A percentile compares a stretch with the other conserved stretches of the same genome.
Conservation (phyloP, 805 yeast genomes). For the Candida khao-thaluensis region DNA sequence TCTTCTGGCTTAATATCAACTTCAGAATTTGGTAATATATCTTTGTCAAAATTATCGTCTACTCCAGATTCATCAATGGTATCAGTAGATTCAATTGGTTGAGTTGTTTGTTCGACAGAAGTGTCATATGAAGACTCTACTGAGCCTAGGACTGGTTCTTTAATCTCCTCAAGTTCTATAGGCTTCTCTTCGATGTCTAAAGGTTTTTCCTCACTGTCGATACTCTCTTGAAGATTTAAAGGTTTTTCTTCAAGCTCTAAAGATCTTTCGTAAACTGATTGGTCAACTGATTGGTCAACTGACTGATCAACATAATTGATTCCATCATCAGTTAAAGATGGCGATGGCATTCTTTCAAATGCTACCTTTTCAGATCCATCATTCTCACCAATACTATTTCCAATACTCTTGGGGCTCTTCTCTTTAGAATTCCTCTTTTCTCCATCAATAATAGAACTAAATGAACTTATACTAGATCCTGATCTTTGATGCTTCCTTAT, state of each 20-base stretch:
- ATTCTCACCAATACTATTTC: no score
- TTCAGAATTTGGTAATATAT: no score
- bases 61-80: no score
- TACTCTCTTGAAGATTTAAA: no score
- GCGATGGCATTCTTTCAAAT: slow-evolving; percentile 10
- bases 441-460: slow-evolving; percentile 3
- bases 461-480: slow-evolving; percentile 7
- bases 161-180: slow-evolving; percentile 1
- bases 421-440: neutral
- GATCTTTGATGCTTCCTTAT: slow-evolving; percentile 9
- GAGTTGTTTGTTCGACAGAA: slow-evolving; percentile 1
- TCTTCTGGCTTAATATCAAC: no score
- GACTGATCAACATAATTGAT: neutral
- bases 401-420: no score
- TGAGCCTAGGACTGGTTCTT: neutral
- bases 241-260: no score
- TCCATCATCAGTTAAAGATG: slow-evolving; percentile 7
- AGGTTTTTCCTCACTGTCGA: neutral
- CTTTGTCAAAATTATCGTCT: no score
- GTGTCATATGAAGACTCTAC: slow-evolving; percentile 2
- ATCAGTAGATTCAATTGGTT: neutral
- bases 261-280: no score
- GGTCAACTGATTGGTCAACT: no score
- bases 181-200: neutral
- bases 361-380: no score